Evolutionary conservation across 805 yeast genomes (phyloP).

Genomic region (Kuraishia hungarica): DNA sequence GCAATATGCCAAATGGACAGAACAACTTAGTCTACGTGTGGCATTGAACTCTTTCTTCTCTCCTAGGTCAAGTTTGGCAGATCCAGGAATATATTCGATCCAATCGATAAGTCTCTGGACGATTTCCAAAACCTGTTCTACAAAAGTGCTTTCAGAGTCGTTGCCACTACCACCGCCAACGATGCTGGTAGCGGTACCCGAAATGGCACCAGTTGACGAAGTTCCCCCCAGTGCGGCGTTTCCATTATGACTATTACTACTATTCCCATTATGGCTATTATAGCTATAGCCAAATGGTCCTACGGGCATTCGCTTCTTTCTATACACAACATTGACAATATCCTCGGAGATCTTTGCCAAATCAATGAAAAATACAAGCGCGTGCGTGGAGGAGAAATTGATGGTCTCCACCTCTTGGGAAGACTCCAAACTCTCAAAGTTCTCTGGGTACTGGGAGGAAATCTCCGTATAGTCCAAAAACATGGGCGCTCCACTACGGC

Average conservation of each 20-base stretch:
- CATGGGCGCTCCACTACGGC: slow-evolving; percentile 17
- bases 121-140: slow-evolving; percentile 9
- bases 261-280: neutral
- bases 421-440: slow-evolving; percentile 11
- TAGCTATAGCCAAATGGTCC: neutral
- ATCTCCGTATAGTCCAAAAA: slow-evolving; percentile 10
- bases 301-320: neutral
- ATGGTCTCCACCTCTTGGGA: slow-evolving; percentile 1
- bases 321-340: slow-evolving; percentile 14
- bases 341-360: slow-evolving; percentile 15
- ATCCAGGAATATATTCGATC: slow-evolving; percentile 14
- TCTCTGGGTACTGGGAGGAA: slow-evolving; percentile 6
- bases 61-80: slow-evolving; percentile 8
- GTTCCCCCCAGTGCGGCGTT: too few species aligned
- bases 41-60: slow-evolving; percentile 3
- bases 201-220: too few species aligned
- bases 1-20: slow-evolving; percentile 18
- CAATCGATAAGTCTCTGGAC: slow-evolving; percentile 15
- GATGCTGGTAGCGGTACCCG: too few species aligned
- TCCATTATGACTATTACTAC: neutral
- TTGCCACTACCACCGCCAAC: too few species aligned
- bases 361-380: slow-evolving; percentile 13
- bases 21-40: slow-evolving; percentile 13
- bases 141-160: slow-evolving; percentile 2
- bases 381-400: slow-evolving; percentile 4